Conservation (phyloP, 2,329 filamentous ascomycete species). For the Trichophyton rubrum region DNA sequence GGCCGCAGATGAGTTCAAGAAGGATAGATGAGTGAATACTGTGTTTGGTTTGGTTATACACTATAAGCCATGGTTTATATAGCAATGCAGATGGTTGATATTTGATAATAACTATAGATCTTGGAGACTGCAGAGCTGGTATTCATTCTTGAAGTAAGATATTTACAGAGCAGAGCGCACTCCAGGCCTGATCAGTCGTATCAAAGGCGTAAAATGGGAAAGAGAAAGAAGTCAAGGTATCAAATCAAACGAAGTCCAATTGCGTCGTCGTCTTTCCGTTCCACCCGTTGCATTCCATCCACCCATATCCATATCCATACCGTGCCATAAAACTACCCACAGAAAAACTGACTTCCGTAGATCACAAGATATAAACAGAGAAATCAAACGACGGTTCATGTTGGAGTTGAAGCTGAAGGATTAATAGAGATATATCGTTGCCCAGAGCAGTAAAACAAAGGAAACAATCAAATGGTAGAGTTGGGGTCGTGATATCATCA, state of each 20-base stretch:
- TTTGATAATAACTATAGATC: no score
- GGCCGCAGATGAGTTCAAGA: slow-evolving; percentile 42
- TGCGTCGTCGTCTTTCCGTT: neutral
- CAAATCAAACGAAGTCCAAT: neutral
- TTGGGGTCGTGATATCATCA: neutral
- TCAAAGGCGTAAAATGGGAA: neutral
- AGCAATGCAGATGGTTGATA: no score
- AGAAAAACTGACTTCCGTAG: neutral
- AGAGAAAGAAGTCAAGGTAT: neutral
- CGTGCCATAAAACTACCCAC: neutral
- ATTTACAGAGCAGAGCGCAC: no score
- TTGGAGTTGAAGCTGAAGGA: neutral
- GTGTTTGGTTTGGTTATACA: neutral
- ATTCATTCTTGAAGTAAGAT: no score
- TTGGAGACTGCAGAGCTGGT: no score
- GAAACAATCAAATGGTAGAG: neutral
- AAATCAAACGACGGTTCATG: neutral
- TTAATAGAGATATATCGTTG: no score
- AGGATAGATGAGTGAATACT: slow-evolving; percentile 28
- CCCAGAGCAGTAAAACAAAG: neutral
- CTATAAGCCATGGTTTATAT: neutral
- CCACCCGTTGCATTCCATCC: no score
- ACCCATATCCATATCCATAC: neutral
- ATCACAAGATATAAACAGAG: neutral
- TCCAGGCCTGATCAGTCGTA: neutral